phyloP scores from a whole-genome alignment of 768 basidiomycete genomes.

The Suillus sp. region DNA sequence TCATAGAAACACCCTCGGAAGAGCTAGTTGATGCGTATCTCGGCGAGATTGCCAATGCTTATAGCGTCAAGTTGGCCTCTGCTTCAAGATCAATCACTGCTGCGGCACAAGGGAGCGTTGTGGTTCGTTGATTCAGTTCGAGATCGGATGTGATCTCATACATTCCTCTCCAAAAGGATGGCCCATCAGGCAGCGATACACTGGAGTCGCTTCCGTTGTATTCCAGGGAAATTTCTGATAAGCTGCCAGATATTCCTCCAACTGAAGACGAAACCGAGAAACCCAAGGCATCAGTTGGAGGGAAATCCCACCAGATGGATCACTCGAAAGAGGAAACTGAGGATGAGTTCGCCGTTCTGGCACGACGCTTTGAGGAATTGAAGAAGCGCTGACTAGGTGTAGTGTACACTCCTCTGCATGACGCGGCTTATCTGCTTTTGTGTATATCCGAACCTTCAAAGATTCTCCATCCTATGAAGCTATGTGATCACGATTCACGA shows the following conservation, averaged over 20 bases:
- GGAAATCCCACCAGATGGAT: constrained; percentile 6
- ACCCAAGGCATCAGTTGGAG: constrained; percentile 15
- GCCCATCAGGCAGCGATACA: constrained; percentile 6
- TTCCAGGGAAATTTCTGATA: constrained; percentile 33
- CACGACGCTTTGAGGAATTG: constrained; percentile 81
- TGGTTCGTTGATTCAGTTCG: constrained; percentile 37
- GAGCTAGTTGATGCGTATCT: constrained; percentile 88
- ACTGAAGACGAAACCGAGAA: constrained; percentile 48
- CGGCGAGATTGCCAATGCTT: constrained; percentile 86
- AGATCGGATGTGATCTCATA: background rate
- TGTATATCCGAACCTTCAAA: constrained; percentile 1
- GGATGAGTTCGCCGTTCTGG: constrained; percentile 76
- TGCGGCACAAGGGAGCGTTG: constrained; percentile 37
- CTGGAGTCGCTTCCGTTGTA: constrained; percentile 31
- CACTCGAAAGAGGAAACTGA: constrained; percentile 35
- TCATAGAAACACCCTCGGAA: constrained; percentile 64
- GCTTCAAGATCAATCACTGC: constrained; percentile 29
- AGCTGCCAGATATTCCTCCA: constrained; percentile 54
- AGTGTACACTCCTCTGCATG: background rate
- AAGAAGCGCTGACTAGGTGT: constrained; percentile 65
- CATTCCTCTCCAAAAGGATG: constrained; percentile 3
- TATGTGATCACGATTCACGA: background rate
- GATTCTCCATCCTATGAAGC: constrained; percentile 6
- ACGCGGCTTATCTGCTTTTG: constrained; percentile 8
- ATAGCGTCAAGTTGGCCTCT: constrained; percentile 70